phyloP scores from a whole-genome alignment of 768 basidiomycete species.

The Coprinellus micaceus region DNA sequence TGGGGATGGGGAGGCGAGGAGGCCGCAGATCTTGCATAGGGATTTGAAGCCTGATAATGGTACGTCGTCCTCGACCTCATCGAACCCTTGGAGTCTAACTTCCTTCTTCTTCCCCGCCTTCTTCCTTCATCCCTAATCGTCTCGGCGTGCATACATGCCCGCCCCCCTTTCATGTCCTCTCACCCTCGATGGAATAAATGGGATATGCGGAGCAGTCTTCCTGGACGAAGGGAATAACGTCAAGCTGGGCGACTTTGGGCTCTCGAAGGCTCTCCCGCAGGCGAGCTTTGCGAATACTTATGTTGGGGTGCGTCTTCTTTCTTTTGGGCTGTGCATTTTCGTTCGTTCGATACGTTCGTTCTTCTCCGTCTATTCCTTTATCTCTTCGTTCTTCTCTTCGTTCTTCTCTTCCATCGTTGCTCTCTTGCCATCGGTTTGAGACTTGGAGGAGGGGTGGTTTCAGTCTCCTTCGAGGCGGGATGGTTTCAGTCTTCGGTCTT shows the following conservation, averaged over 20 bases:
- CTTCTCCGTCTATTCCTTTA: neutral
- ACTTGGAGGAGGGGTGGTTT: too few species aligned
- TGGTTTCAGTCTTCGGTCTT: too few species aligned
- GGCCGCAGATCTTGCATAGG: conserved; percentile 83
- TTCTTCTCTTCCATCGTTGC: neutral
- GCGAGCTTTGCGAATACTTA: conserved; percentile 94
- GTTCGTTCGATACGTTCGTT: conserved; percentile 2
- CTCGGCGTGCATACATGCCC: too few species aligned
- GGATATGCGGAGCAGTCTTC: too few species aligned
- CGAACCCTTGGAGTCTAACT: too few species aligned
- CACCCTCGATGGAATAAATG: too few species aligned
- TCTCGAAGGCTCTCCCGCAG: conserved; percentile 87
- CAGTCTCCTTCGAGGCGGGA: too few species aligned
- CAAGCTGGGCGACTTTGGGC: conserved; percentile 95
- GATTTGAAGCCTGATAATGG: conserved; percentile 99
- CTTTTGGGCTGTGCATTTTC: neutral
- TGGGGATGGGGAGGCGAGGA: conserved; percentile 42
- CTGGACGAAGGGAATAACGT: conserved; percentile 80
- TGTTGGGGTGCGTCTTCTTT: conserved; percentile 70
- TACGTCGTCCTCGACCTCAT: conserved; percentile 31
- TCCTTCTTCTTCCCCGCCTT: too few species aligned
- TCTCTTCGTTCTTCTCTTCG: neutral
- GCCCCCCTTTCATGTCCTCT: too few species aligned
- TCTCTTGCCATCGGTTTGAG: neutral
- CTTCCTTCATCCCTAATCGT: too few species aligned